Base-by-base conservation (phyloP, 331 rosid genomes). In the Prunus yedoensis region DNA sequence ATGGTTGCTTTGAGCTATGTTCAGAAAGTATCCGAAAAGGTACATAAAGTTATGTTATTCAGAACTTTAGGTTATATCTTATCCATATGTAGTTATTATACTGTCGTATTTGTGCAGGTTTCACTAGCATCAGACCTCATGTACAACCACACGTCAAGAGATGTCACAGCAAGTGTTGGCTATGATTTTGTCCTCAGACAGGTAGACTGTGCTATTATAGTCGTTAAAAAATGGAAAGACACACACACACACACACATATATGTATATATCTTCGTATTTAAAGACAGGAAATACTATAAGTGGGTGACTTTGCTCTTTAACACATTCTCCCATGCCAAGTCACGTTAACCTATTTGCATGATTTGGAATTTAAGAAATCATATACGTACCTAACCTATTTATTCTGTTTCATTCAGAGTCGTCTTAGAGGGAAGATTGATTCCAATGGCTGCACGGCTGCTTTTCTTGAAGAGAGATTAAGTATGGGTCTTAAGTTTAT, bases 391-490 rank as follows among this genome's bases (percentile, higher is more conserved):
- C 5, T 65, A 68, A 49, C 3, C 73, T 23, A 3, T 68, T 49
- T 25, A 0, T 77, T 84, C 21, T 43, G 57, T 69, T 66, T 77
- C 51, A 74, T 65, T 52, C 86, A 94, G 98, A 87, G 92, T 84
- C 97, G 97, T 70, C 89, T 94, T 51, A 89, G 98, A 81, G 97
- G 98, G 69, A 94, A 89, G 93, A 85, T 94, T 66, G 98, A 90
- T 87, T 90, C 96, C 77, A 94, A 89, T 63, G 98, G 97, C 46
- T 66, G 79, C 30, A 87, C 53, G 0, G 85, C 93, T 74, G 95
- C 96, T 18, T 88, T 85, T 79, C 87, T 94, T 76, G 98, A 94
- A 90, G 98, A 94, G 79, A 88, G 98, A 58, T 78, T 91, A 79
- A 90, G 84, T 69, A 86, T 90, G 95, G 98, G 97, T 71, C 92